Base-by-base conservation (phyloP, 2,329 filamentous ascomycete species). In the Fusarium duplospermum region DNA sequence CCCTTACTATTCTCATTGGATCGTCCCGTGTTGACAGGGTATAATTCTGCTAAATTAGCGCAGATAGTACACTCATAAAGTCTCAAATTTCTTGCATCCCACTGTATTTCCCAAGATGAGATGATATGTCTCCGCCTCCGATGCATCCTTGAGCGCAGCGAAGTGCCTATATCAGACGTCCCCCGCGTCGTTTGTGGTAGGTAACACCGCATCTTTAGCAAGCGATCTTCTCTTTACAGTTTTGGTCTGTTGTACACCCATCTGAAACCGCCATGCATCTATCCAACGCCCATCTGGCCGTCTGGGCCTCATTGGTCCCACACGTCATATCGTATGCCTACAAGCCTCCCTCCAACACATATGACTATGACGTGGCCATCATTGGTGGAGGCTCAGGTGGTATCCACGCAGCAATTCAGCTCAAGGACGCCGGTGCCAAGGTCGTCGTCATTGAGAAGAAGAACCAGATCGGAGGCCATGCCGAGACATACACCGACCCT, bases 401-500 rank as follows among this genome's bases (percentile, higher is more conserved):
- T 20, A 74, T 72, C 2, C 72, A 74, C 6, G 72, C 65, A 4
- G 72, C 71, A 0, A 20, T 74, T 10, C 42, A 72, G 4, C 69
- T 74, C 5, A 62, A 67, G 5, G 68, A 74, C 1, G 64, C 62
- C 1, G 72, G 72, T 2, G 69, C 66, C 10, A 72, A 27, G 1
- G 38, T 74, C 6, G 72, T 54, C 24, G 69, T 74, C 8, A 74
- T 74, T 6, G 71, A 74, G 47, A 69, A 70, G 20, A 63, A 74
- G n/a, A 8, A 50, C 4, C 72, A 74, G 24, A 77, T 76, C 2
- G 74, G 74, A 5, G 74, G 74, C 0, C 74, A 76, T 29, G 75
- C 74, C 3, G 72, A 76, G 57, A 77, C 74, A 36, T 77, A 77
- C 0, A 13, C 64, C 60, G 67, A 76, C 14, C 62, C 67, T 1